Evolutionary conservation across 2,329 filamentous ascomycete genomes (phyloP).

Genomic region (Apiospora aurea): DNA sequence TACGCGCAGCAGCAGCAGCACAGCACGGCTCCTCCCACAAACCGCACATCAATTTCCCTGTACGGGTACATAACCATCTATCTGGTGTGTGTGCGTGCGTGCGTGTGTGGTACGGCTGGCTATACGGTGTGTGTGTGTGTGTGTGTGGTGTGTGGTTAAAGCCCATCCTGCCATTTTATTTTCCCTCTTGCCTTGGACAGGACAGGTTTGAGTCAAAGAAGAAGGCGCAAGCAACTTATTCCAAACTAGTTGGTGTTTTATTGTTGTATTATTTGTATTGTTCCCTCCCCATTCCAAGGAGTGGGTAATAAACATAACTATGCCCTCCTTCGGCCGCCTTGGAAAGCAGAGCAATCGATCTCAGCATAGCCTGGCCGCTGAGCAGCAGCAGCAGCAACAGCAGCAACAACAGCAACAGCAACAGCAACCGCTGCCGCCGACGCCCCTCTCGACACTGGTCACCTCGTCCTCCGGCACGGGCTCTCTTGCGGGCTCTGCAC

Average conservation of each 20-base stretch:
- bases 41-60: conserved; percentile 17
- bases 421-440: conserved; percentile 23
- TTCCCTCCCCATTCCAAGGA: conserved; percentile 20
- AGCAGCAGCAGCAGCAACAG: conserved; percentile 44
- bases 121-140: not conserved
- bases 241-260: conserved; percentile 22
- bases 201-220: conserved; percentile 22
- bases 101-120: not conserved
- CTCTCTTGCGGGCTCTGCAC: conserved; percentile 33
- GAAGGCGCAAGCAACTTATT: conserved; percentile 23
- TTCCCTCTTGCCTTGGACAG: not conserved
- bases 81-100: conserved; percentile 6
- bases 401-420: conserved; percentile 33
- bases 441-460: conserved; percentile 39
- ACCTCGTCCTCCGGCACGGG: conserved; percentile 28
- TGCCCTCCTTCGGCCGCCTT: conserved; percentile 30
- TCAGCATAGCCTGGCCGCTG: conserved; percentile 61
- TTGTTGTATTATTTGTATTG: conserved; percentile 23
- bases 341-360: conserved; percentile 56
- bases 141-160: conserved; percentile 20
- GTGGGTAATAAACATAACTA: conserved; percentile 26
- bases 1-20: too few species aligned
- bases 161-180: conserved; percentile 1
- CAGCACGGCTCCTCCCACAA: not conserved
- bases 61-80: conserved; percentile 7